Base-by-base conservation (phyloP, 192 early-diverging fungal genomes). In the Thamnidium elegans region DNA sequence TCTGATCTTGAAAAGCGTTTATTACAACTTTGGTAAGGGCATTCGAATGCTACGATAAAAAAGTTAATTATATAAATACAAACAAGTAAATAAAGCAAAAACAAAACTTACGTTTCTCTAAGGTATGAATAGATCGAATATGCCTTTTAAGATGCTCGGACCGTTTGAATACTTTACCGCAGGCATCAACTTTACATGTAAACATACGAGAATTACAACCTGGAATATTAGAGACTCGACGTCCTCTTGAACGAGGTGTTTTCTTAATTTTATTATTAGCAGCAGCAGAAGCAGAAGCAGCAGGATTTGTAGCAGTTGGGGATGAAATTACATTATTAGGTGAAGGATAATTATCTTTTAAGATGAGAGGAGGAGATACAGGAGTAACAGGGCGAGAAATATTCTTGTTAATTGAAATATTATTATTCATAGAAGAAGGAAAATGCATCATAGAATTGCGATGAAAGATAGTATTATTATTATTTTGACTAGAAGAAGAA, bases 61-160 rank as follows among this genome's bases (percentile, higher is more conserved):
- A 26, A 9, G 15, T 26, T 32, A 13, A 17, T n/a, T n/a, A 20
- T 46, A 8, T 14, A 23, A 23, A 17, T 48, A 48, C 4, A 13
- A 48, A 17, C 13, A 17, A n/a, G n/a, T n/a, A n/a, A n/a, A n/a
- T n/a, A n/a, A n/a, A n/a, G n/a, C n/a, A n/a, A n/a, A 17, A 48
- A 17, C 0, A 4, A 7, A 1, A 79, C 82, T 81, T 77, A 84
- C 82, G 83, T 78, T 79, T 78, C 53, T 84, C 83, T 50, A 79
- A 70, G 1, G 80, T 84, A 48, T 84, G 83, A 65, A 82, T 82
- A 21, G 83, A 82, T 21, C 83, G 68, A 45, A 84, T 71, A 44
- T 84, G 83, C 23, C 83, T 69, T 65, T 82, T 82, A 34, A 84
- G 73, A 66, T 84, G 83, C 59, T 84, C 83, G 4, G 83, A 84